Evolutionary conservation across 768 basidiomycete species (phyloP).

Genomic region (Tremella mesenterica): DNA sequence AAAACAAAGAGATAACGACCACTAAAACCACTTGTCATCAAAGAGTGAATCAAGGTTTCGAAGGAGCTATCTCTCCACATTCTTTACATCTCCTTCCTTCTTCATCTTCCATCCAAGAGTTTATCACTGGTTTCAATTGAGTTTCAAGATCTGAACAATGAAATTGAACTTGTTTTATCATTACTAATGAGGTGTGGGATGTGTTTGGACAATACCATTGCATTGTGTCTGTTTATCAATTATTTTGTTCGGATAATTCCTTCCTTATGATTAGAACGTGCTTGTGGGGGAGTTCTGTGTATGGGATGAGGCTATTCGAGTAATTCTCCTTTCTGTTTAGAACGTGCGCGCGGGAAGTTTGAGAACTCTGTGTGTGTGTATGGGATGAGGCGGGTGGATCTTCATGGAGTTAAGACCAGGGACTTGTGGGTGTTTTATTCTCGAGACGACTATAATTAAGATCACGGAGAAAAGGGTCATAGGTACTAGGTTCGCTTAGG

Average conservation of each 20-base stretch:
- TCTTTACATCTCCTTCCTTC: slow-evolving; percentile 59
- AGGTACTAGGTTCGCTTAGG: no score
- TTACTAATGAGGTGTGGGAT: slow-evolving; percentile 55
- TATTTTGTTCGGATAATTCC: neutral
- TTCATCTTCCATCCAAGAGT: slow-evolving; percentile 66
- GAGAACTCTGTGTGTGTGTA: no score
- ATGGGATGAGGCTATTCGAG: no score
- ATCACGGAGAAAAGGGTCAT: no score
- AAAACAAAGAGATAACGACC: no score
- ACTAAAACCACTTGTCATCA: neutral
- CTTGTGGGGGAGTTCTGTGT: neutral
- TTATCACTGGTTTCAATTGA: slow-evolving; percentile 84
- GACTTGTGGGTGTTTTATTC: no score
- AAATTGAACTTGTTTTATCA: slow-evolving; percentile 75
- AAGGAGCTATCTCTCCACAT: slow-evolving; percentile 59
- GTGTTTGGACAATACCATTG: slow-evolving; percentile 77
- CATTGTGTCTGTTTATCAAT: slow-evolving; percentile 58
- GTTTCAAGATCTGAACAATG: slow-evolving; percentile 85
- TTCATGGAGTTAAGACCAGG: no score
- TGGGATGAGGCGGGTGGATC: no score
- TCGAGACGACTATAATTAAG: no score
- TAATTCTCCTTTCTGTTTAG: no score
- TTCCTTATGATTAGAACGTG: neutral
- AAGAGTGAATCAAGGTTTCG: slow-evolving; percentile 45
- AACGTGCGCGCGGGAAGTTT: no score